Evolutionary conservation across 352 stramenopile genomes (phyloP).

Genomic region (Pythium biforme): DNA sequence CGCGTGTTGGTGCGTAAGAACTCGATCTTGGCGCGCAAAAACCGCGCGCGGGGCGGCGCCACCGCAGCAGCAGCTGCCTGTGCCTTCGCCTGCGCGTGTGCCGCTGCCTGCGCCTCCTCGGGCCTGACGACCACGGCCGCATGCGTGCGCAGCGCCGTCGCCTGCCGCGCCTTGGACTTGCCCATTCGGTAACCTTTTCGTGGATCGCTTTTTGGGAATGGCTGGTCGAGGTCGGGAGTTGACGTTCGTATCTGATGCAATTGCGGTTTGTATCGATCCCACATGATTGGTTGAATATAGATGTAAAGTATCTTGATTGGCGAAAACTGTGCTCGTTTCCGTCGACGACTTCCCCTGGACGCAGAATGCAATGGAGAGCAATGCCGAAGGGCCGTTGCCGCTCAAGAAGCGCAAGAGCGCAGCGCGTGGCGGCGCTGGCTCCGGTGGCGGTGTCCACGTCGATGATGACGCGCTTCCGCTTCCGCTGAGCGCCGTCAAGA

Average conservation of each 20-base stretch:
- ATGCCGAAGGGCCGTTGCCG: constrained; percentile 8
- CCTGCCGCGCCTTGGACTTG: constrained; percentile 24
- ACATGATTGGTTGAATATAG: constrained; percentile 13
- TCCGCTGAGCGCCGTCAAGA: constrained; percentile 10
- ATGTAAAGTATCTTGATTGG: constrained; percentile 6
- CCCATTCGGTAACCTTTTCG: no score
- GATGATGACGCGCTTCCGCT: constrained; percentile 9
- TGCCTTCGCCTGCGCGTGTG: background rate
- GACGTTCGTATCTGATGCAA: constrained; percentile 19
- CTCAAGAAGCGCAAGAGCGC: constrained; percentile 25
- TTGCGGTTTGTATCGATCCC: constrained; percentile 6
- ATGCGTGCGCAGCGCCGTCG: constrained; percentile 27
- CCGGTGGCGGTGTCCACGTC: background rate
- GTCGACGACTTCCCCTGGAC: background rate
- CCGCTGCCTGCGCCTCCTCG: background rate
- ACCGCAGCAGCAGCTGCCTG: background rate
- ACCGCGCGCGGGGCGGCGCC: constrained; percentile 7
- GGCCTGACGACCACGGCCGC: constrained; percentile 10
- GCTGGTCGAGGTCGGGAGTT: constrained; percentile 16
- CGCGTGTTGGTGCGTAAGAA: constrained; percentile 59
- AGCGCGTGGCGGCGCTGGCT: background rate
- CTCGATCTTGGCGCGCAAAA: constrained; percentile 33
- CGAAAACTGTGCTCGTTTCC: constrained; percentile 13
- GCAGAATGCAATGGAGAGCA: constrained; percentile 22
- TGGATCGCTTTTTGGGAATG: constrained; percentile 8